Evolutionary conservation across 2,329 filamentous ascomycete genomes (phyloP).

Genomic region (Pyrenophora teres): DNA sequence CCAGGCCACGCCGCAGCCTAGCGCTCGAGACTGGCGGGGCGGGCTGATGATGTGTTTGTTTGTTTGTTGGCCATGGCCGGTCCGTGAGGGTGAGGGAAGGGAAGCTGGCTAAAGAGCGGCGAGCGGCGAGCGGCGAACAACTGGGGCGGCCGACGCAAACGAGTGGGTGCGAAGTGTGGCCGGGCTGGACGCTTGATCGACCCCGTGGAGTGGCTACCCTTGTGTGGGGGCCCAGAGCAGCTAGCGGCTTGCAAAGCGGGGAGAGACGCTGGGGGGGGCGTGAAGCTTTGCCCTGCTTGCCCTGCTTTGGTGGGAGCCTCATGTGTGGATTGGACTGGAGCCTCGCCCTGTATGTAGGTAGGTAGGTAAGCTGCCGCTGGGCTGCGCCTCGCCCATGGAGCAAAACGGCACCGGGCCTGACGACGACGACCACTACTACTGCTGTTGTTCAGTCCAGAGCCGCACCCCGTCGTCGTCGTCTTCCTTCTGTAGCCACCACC

Average conservation of each 20-base stretch:
- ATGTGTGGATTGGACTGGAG: constrained; percentile 19
- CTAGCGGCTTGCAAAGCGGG: constrained; percentile 17
- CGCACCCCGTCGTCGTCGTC: not conserved
- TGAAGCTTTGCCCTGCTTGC: constrained; percentile 9
- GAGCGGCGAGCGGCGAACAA: not conserved
- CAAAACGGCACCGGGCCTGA: not conserved
- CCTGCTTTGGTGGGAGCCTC: constrained; percentile 19
- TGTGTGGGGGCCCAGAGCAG: constrained; percentile 9
- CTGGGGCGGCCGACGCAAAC: not conserved
- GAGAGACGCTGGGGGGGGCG: constrained; percentile 1
- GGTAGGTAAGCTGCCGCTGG: constrained; percentile 16
- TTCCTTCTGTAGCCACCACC: not conserved
- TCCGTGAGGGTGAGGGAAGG: no score
- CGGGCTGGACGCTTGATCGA: constrained; percentile 7
- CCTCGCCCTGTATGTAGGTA: constrained; percentile 15
- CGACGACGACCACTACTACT: not conserved
- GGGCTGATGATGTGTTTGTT: no score
- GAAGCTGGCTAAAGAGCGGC: not conserved
- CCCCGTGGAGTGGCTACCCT: constrained; percentile 12
- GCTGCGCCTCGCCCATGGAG: constrained; percentile 11
- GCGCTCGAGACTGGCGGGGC: no score
- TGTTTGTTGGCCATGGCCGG: no score
- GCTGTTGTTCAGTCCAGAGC: not conserved
- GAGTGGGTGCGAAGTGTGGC: not conserved
- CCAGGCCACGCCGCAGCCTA: constrained; percentile 5